These are phyloP conservation scores for Leccinum solheimii DNA, from an alignment of 1,284 basidiomycete species.

Conservation along the genomic window DNA sequence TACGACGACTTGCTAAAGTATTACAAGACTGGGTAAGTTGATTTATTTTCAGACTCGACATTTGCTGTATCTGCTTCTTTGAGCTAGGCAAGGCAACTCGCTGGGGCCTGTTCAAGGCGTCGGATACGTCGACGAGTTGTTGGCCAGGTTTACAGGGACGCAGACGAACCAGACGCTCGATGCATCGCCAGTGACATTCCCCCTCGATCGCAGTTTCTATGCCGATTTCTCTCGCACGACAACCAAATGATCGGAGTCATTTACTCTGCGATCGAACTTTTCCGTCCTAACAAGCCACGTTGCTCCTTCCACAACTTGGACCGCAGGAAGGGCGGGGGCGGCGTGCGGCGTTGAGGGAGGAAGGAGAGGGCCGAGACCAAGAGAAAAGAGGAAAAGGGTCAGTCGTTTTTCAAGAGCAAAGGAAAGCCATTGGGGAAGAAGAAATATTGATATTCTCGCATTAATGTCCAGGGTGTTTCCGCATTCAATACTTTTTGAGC, in stretches of 20 bases:
- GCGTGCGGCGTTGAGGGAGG: background rate
- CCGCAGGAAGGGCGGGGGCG: too few relatives aligned
- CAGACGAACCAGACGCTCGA: slow-evolving; percentile 83
- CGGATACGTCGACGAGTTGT: slow-evolving; percentile 83
- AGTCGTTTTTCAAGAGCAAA: slow-evolving; percentile 52
- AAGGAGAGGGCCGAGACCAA: background rate
- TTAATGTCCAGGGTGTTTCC: background rate
- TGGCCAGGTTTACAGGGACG: slow-evolving; percentile 79
- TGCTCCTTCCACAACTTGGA: too few relatives aligned
- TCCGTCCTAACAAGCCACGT: slow-evolving; percentile 43
- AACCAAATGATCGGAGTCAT: slow-evolving; percentile 75
- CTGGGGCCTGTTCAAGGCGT: slow-evolving; percentile 77
- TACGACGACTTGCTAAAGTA: slow-evolving; percentile 74
- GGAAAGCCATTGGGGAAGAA: slow-evolving; percentile 16
- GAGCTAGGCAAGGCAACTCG: slow-evolving; percentile 57
- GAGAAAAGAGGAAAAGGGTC: too few relatives aligned
- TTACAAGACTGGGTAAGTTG: slow-evolving; percentile 65
- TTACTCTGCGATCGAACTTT: slow-evolving; percentile 71
- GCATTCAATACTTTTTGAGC: background rate
- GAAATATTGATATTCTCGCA: background rate
- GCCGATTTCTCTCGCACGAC: slow-evolving; percentile 80
- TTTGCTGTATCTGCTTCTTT: slow-evolving; percentile 1
- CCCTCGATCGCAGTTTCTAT: slow-evolving; percentile 64
- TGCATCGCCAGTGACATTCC: slow-evolving; percentile 65
- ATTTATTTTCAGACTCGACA: background rate